These are phyloP conservation scores for Mortierella hygrophila DNA, from an alignment of 192 early-diverging fungal species.

Conservation along the genomic window DNA sequence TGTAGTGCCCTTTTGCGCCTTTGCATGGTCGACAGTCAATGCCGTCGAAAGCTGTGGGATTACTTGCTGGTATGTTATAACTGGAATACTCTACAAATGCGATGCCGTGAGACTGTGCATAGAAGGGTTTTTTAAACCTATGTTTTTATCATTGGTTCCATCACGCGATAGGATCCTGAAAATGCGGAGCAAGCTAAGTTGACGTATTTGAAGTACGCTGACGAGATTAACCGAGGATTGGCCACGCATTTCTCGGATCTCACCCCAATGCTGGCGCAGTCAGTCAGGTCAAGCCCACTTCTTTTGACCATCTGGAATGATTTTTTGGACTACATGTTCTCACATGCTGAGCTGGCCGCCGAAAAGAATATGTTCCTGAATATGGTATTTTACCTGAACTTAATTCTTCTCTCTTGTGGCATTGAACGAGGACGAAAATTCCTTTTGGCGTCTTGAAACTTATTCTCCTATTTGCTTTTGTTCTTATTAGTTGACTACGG, in stretches of 20 bases:
- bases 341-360: slow-evolving; percentile 18
- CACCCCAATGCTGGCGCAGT: slow-evolving; percentile 1
- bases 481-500: slow-evolving; percentile 27
- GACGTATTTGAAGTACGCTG: slow-evolving; percentile 39
- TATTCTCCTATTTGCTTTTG: background rate
- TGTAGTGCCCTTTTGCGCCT: slow-evolving; percentile 39
- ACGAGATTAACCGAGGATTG: slow-evolving; percentile 37
- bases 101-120: background rate
- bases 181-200: slow-evolving; percentile 30
- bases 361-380: slow-evolving; percentile 33
- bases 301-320: slow-evolving; percentile 41
- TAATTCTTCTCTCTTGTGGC: background rate
- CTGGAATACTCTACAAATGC: background rate
- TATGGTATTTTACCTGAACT: slow-evolving; percentile 6
- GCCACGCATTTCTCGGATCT: slow-evolving; percentile 34
- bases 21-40: slow-evolving; percentile 27
- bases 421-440: background rate
- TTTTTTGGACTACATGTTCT: slow-evolving; percentile 43
- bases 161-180: slow-evolving; percentile 17
- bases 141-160: background rate
- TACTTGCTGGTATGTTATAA: slow-evolving; percentile 23
- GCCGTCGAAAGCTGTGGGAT: slow-evolving; percentile 19
- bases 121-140: background rate
- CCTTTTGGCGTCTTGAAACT: background rate
- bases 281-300: slow-evolving; percentile 5